Percentiles rank a stretch among this genome's conserved stretches.
These are phyloP conservation scores for Syncephalastrum contaminatum DNA, from an alignment of 371 early-diverging fungal species.

Conservation along the genomic window DNA sequence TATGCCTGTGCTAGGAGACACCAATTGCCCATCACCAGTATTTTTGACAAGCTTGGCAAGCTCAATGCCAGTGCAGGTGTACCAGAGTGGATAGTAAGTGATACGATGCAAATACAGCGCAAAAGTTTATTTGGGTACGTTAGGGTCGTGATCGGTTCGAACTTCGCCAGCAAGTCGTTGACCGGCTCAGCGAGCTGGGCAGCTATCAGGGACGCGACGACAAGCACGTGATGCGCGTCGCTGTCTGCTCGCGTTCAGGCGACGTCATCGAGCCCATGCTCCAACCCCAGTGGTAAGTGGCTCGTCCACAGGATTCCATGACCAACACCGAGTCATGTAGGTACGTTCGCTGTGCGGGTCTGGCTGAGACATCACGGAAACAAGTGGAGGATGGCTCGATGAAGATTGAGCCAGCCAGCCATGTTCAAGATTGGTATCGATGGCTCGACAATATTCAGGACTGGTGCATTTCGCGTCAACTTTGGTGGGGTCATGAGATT, in stretches of 20 bases:
- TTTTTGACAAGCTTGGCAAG: slow-evolving; percentile 86
- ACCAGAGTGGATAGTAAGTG: slow-evolving; percentile 49
- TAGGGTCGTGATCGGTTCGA: slow-evolving; percentile 81
- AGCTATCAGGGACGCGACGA: slow-evolving; percentile 74
- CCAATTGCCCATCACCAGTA: slow-evolving; percentile 74
- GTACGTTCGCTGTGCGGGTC: slow-evolving; percentile 85
- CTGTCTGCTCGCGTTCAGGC: slow-evolving; percentile 87
- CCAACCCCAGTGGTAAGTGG: slow-evolving; percentile 96
- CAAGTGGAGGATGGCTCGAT: slow-evolving; percentile 76
- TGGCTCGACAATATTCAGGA: slow-evolving; percentile 96
- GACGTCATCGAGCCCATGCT: slow-evolving; percentile 98
- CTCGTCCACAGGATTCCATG: not conserved
- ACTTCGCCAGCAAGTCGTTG: slow-evolving; percentile 72
- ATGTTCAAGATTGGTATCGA: slow-evolving; percentile 85
- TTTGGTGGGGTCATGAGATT: slow-evolving; percentile 99
- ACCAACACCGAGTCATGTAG: slow-evolving; percentile 15
- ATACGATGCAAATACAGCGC: not conserved
- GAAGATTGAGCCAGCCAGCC: slow-evolving; percentile 78
- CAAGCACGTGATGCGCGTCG: slow-evolving; percentile 87
- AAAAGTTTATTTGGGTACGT: not conserved
- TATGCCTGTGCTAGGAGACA: slow-evolving; percentile 91
- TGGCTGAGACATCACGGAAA: slow-evolving; percentile 74
- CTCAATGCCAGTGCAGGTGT: slow-evolving; percentile 64
- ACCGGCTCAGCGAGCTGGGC: slow-evolving; percentile 59
- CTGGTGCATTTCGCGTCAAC: slow-evolving; percentile 98